Conservation (phyloP, 768 basidiomycete genomes). For the Mycena amicta region DNA sequence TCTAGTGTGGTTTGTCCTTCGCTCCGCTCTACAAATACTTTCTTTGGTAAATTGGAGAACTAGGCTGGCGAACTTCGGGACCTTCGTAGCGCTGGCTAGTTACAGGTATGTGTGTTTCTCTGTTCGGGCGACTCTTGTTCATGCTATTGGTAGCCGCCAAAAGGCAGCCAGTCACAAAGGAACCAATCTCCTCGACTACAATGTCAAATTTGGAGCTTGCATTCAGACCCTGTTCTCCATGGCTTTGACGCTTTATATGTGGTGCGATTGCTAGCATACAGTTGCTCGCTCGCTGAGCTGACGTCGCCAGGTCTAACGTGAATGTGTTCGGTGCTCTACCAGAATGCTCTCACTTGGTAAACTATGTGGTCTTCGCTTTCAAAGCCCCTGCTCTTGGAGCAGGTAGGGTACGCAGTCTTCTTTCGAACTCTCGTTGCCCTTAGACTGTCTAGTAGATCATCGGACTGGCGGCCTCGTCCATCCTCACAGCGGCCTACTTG, state of each 20-base stretch:
- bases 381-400: conserved; percentile 32
- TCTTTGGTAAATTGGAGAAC: neutral
- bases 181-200: conserved; percentile 27
- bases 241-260: conserved; percentile 41
- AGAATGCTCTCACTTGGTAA: conserved; percentile 33
- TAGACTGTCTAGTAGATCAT: conserved; percentile 21
- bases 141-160: conserved; percentile 27
- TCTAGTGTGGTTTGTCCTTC: conserved; percentile 38
- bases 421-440: neutral
- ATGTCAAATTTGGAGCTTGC: conserved; percentile 42
- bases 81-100: conserved; percentile 42
- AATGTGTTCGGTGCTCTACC: conserved; percentile 30
- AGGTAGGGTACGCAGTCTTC: conserved; percentile 26
- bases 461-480: conserved; percentile 33
- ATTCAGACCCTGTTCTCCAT: conserved; percentile 41
- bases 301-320: conserved; percentile 33
- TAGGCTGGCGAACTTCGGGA: conserved; percentile 47
- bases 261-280: conserved; percentile 31
- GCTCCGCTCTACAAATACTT: neutral
- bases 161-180: conserved; percentile 29
- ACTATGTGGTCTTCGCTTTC: conserved; percentile 39
- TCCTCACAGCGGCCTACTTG: conserved; percentile 35
- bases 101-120: conserved; percentile 26
- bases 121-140: neutral
- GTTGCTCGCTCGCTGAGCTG: too few species aligned